These are phyloP conservation scores for Datisca glomerata DNA, from an alignment of 306 rosid genomes.

Conservation along the genomic window DNA sequence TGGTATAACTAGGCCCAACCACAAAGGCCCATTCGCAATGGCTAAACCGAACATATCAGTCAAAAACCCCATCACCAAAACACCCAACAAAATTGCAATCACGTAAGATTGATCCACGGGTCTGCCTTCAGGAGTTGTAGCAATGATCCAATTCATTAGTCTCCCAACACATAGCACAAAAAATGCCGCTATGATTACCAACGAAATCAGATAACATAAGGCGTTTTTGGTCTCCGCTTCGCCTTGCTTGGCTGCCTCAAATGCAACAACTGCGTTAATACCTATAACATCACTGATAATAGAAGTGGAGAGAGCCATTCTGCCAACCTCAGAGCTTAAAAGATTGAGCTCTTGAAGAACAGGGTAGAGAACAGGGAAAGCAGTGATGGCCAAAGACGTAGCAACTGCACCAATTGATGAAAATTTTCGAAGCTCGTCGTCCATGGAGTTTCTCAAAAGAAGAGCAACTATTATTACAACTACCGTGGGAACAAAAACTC, in stretches of 20 bases:
- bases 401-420: constrained; percentile 40
- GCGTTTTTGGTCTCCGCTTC: constrained; percentile 4
- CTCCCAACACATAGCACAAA: constrained; percentile 11
- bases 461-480: constrained; percentile 15
- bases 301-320: constrained; percentile 30
- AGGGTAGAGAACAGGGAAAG: constrained; percentile 35
- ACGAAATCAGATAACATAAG: constrained; percentile 34
- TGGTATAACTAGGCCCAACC: constrained; percentile 56
- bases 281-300: constrained; percentile 39
- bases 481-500: constrained; percentile 23
- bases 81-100: constrained; percentile 23
- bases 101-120: constrained; percentile 26
- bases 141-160: constrained; percentile 22
- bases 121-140: constrained; percentile 34
- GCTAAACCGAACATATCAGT: constrained; percentile 53
- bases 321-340: constrained; percentile 55
- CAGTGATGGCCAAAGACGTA: constrained; percentile 26
- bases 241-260: constrained; percentile 46
- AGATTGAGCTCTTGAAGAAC: constrained; percentile 59
- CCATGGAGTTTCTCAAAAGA: constrained; percentile 31
- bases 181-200: not conserved
- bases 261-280: not conserved
- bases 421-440: constrained; percentile 27
- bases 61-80: constrained; percentile 31
- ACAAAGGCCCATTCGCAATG: constrained; percentile 42